These are phyloP conservation scores for Periconia sp. DNA, from an alignment of 2,329 filamentous ascomycete species.

Conservation along the genomic window DNA sequence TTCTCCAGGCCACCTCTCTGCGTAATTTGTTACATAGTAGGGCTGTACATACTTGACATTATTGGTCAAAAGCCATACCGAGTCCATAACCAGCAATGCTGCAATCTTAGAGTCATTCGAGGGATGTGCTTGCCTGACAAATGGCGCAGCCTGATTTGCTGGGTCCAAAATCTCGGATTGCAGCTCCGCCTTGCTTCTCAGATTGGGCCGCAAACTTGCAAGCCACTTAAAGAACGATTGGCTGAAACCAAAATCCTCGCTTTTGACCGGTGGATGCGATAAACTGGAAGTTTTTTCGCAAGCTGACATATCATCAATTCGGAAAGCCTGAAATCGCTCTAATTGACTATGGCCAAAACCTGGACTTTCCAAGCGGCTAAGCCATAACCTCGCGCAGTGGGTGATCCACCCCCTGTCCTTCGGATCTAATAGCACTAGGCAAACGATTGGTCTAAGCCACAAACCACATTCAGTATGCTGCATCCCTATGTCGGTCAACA, in stretches of 20 bases:
- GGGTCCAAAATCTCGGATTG: slow-evolving; percentile 2
- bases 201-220: background rate
- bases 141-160: slow-evolving; percentile 1
- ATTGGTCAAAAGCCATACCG: too few species aligned
- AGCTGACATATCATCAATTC: too few species aligned
- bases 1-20: too few species aligned
- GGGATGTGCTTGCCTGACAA: background rate
- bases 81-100: too few species aligned
- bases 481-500: too few species aligned
- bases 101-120: too few species aligned
- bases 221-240: background rate
- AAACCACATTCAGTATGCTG: too few species aligned
- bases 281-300: background rate
- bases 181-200: background rate
- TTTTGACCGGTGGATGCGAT: background rate
- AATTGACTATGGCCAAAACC: background rate
- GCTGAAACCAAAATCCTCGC: slow-evolving; percentile 2
- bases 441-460: background rate
- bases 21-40: too few species aligned
- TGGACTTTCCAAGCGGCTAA: background rate
- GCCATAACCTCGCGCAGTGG: background rate
- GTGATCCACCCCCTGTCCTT: background rate
- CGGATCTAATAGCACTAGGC: background rate
- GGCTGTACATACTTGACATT: too few species aligned
- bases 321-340: background rate